A percentile compares a stretch with the other conserved stretches of the same genome.
These are phyloP conservation scores for Beauveria varroae DNA, from an alignment of 2,329 filamentous ascomycete genomes.

Conservation along the genomic window DNA sequence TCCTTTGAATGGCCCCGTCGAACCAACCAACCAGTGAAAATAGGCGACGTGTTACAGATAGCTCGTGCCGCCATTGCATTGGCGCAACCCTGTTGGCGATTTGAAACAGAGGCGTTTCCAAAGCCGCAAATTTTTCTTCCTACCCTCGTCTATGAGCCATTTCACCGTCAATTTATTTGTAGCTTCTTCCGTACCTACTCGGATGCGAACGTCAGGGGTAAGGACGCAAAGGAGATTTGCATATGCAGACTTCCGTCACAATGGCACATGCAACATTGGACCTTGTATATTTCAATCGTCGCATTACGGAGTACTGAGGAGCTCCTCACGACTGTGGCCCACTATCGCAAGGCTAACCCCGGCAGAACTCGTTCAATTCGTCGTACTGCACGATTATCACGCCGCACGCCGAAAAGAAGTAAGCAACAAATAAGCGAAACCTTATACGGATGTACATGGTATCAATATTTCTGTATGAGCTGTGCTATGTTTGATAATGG, in stretches of 20 bases:
- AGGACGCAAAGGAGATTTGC: background rate
- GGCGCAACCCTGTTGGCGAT: constrained; percentile 1
- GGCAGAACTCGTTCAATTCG: too few species aligned
- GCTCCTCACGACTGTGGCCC: background rate
- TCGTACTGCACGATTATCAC: too few species aligned
- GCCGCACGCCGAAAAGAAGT: too few species aligned
- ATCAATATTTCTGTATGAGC: background rate
- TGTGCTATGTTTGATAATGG: too few species aligned
- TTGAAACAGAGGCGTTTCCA: constrained; percentile 9
- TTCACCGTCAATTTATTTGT: background rate
- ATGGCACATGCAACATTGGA: background rate
- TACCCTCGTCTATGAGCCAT: background rate
- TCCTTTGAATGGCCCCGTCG: background rate
- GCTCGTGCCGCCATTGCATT: background rate
- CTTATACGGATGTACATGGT: too few species aligned
- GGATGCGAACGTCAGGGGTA: background rate
- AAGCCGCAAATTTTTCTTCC: constrained; percentile 1
- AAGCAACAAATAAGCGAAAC: too few species aligned
- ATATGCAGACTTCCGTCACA: constrained; percentile 2
- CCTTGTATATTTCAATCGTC: background rate
- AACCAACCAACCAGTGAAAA: background rate
- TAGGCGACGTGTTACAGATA: constrained; percentile 8
- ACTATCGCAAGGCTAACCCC: background rate
- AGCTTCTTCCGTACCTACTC: background rate
- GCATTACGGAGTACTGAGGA: background rate